These are phyloP conservation scores for Quillaja saponaria DNA, from an alignment of 306 rosid genomes.

Conservation along the genomic window DNA sequence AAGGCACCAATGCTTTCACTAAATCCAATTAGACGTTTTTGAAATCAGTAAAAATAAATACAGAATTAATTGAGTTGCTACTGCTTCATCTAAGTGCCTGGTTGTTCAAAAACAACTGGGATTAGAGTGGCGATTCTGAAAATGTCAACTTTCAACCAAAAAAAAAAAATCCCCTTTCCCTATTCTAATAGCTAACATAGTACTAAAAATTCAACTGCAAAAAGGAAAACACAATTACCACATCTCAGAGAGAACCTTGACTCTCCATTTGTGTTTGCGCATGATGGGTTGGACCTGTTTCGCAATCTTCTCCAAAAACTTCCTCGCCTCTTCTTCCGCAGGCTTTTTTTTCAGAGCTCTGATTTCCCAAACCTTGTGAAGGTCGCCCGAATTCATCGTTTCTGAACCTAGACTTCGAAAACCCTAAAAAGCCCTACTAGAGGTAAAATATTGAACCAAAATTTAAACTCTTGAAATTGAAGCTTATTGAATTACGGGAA, in stretches of 20 bases:
- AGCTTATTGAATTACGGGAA: too few relatives aligned
- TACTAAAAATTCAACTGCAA: background rate
- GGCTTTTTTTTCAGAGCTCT: conserved; percentile 73
- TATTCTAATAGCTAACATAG: background rate
- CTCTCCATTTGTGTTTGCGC: conserved; percentile 88
- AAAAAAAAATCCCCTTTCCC: conserved; percentile 14
- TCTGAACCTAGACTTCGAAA: conserved; percentile 3
- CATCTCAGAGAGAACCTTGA: conserved; percentile 82
- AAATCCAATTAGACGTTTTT: background rate
- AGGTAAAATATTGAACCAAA: background rate
- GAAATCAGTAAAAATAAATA: background rate
- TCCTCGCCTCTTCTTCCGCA: conserved; percentile 64
- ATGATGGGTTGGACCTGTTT: conserved; percentile 94
- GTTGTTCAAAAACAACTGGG: background rate
- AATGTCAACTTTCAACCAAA: too few relatives aligned
- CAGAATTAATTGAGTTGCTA: too few relatives aligned
- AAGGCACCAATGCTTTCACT: background rate
- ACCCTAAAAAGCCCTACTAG: conserved; percentile 6
- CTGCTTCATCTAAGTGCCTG: too few relatives aligned
- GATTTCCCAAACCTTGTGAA: conserved; percentile 86
- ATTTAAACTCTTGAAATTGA: background rate
- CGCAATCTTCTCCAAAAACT: conserved; percentile 74
- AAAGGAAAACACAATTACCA: conserved; percentile 49
- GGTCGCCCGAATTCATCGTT: conserved; percentile 65
- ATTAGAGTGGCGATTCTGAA: conserved; percentile 9